These are phyloP conservation scores for Neofusicoccum ribis DNA, from an alignment of 2,329 filamentous ascomycete species.

Conservation along the genomic window DNA sequence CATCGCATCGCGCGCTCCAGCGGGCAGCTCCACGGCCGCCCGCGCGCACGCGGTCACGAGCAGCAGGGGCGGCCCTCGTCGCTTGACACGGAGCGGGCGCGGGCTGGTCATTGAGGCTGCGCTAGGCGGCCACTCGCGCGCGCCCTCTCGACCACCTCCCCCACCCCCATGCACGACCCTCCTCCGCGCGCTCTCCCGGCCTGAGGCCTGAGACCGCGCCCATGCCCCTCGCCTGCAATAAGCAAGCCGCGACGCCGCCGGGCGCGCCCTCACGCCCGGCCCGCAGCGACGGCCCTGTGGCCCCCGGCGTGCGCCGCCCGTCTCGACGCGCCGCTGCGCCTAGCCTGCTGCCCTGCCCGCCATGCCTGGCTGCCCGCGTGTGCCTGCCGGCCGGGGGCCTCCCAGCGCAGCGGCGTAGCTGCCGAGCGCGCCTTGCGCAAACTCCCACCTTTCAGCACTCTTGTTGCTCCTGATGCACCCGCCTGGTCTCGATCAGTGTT, in stretches of 20 bases:
- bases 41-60: neutral
- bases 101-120: slow-evolving; percentile 6
- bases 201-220: slow-evolving; percentile 5
- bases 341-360: neutral
- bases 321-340: neutral
- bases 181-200: slow-evolving; percentile 7
- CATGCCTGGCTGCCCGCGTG: neutral
- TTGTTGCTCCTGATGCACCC: slow-evolving; percentile 10
- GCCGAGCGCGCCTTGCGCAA: slow-evolving; percentile 14
- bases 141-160: neutral
- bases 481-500: slow-evolving; percentile 11
- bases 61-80: neutral
- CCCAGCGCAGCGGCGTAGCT: slow-evolving; percentile 8
- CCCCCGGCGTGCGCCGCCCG: slow-evolving; percentile 5
- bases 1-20: neutral
- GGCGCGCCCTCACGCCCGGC: slow-evolving; percentile 13
- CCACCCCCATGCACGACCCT: slow-evolving; percentile 3
- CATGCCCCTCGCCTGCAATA: slow-evolving; percentile 19
- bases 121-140: slow-evolving; percentile 7
- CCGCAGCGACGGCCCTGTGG: neutral
- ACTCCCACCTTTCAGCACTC: slow-evolving; percentile 15
- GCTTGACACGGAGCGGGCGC: neutral
- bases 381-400: neutral
- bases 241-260: neutral
- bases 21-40: neutral